These are phyloP conservation scores for Venturia effusa DNA, from an alignment of 2,329 filamentous ascomycete genomes.

Conservation along the genomic window DNA sequence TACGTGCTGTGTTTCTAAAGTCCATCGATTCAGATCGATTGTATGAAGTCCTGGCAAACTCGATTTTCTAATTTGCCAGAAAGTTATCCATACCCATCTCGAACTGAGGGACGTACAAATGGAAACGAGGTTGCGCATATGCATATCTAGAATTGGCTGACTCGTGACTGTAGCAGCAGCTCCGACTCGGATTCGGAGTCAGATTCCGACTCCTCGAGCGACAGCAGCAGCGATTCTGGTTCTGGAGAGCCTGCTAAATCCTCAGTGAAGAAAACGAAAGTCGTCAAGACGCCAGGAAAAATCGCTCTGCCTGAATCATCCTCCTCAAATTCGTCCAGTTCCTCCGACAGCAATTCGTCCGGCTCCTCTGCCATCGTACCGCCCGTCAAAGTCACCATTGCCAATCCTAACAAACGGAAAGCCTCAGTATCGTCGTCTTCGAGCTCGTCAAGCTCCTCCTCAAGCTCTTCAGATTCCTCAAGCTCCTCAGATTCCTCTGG, in stretches of 20 bases:
- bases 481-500: slow-evolving; percentile 7
- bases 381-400: not conserved
- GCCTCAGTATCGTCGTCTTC: not conserved
- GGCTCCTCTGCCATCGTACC: not conserved
- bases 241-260: not conserved
- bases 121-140: not conserved
- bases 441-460: slow-evolving; percentile 6
- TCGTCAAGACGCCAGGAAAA: slow-evolving; percentile 1
- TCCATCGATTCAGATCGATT: not conserved
- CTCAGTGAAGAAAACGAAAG: not conserved
- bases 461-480: slow-evolving; percentile 9
- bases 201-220: slow-evolving; percentile 15
- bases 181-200: slow-evolving; percentile 9
- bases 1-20: not conserved
- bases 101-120: not conserved
- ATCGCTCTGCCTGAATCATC: not conserved
- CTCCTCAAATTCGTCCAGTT: not conserved
- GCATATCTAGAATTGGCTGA: not conserved
- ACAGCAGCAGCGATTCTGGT: slow-evolving; percentile 13
- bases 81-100: not conserved
- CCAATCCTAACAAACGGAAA: not conserved
- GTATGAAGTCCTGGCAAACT: not conserved
- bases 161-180: not conserved
- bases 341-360: not conserved
- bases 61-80: not conserved